Conservation (phyloP, 495 filamentous ascomycete species). For the Annulohypoxylon nitens region DNA sequence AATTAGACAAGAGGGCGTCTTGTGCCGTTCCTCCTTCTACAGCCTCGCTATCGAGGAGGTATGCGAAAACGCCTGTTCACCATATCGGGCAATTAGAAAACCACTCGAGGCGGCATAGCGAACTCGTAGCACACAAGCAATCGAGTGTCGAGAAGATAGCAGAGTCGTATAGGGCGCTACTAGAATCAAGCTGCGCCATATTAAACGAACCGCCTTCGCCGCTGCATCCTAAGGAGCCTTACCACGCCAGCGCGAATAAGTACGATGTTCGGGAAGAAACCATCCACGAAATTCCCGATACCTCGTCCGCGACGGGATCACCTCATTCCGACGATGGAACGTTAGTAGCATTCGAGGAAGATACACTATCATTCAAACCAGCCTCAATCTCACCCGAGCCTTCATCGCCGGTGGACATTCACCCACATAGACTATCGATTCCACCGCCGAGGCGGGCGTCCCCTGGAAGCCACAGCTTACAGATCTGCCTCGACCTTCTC, state of each 20-base stretch:
- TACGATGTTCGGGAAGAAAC: conserved; percentile 30
- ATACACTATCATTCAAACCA: conserved; percentile 57
- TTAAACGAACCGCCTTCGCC: conserved; percentile 42
- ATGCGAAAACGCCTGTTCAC: conserved; percentile 61
- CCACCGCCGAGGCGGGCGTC: conserved; percentile 31
- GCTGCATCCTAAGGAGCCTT: conserved; percentile 25
- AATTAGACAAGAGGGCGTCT: conserved; percentile 38
- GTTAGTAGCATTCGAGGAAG: conserved; percentile 60
- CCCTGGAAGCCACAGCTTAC: conserved; percentile 53
- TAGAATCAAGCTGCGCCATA: conserved; percentile 52
- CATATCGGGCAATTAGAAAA: conserved; percentile 58
- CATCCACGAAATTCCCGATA: conserved; percentile 33
- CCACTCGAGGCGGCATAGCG: conserved; percentile 44
- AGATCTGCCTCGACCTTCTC: conserved; percentile 59
- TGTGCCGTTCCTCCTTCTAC: conserved; percentile 38
- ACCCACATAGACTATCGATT: conserved; percentile 15
- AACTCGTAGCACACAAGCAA: conserved; percentile 41
- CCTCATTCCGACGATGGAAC: conserved; percentile 60
- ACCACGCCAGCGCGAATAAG: conserved; percentile 8
- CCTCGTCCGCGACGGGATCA: conserved; percentile 34
- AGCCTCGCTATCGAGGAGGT: conserved; percentile 48
- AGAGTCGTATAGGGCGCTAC: conserved; percentile 59
- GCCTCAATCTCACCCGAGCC: conserved; percentile 52
- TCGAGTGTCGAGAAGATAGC: conserved; percentile 61
- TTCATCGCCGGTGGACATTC: conserved; percentile 20